Base-by-base conservation (phyloP, 345 rosid species). In the Toxicodendron radicans region DNA sequence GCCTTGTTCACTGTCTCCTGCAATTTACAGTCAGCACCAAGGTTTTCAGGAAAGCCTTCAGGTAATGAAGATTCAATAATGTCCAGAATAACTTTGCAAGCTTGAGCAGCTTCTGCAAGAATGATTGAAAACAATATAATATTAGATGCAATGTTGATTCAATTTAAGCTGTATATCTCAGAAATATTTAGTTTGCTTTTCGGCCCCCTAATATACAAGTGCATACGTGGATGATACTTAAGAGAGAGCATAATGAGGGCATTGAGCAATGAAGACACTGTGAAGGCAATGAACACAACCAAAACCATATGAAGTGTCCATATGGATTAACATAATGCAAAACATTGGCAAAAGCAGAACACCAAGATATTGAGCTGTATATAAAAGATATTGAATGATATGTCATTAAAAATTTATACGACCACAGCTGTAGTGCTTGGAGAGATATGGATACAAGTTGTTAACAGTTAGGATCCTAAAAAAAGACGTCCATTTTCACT, bases 21-120 rank as follows among this genome's bases (percentile, higher is more conserved):
- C 85, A 92, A 73, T 85, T 92, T 92, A 75, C 83, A 80, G 73
- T 90, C 95, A 73, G 83, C 88, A 76, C 79, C 84, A 76, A 88
- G 85, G 76, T 86, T 87, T 78, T 86, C 85, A 43, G 96, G 92
- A 74, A 84, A 85, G 70, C 92, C 94, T 82, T 88, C 94, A 12
- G 90, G 83, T 35, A 85, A 72, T 77, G 97, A 91, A 84, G 91
- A 83, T 78, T 92, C 96, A 2, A 92, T 85, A 41, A 91, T 82
- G 82, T 92, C 97, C 85, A 89, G 87, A 85, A 92, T 83, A 62
- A 85, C 88, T 81, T 83, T 87, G 82, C 97, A 92, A 76, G 89
- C 85, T 80, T 86, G 87, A 64, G 97, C 97, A 86, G 97, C 96
- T 83, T 92, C 97, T 92, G 95, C 89, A 89, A 81, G 78, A 79